phyloP scores from a whole-genome alignment of 2,329 filamentous ascomycete species.

The Tetracladium maxilliforme region DNA sequence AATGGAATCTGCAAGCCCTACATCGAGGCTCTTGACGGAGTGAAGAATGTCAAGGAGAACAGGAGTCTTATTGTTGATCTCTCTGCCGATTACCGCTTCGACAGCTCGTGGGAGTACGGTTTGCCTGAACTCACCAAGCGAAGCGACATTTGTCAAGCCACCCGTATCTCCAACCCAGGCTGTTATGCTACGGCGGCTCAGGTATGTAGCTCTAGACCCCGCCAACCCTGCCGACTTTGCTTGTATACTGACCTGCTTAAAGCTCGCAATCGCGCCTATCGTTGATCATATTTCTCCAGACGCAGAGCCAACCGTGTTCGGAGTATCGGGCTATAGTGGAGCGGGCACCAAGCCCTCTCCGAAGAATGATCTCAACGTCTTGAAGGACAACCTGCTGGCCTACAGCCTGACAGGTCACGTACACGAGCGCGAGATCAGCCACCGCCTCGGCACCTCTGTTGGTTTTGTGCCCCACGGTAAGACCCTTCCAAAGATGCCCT shows the following conservation, averaged over 20 bases:
- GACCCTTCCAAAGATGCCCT: too few relatives aligned
- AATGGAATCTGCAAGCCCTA: constrained; percentile 93
- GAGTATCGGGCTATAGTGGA: constrained; percentile 86
- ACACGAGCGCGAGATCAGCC: constrained; percentile 81
- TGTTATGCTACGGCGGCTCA: constrained; percentile 93
- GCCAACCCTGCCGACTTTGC: too few relatives aligned
- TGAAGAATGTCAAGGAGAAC: constrained; percentile 40
- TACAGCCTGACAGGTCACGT: constrained; percentile 90
- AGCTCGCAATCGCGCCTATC: constrained; percentile 72
- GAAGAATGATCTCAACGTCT: constrained; percentile 78
- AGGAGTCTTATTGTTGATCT: constrained; percentile 85
- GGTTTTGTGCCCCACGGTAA: constrained; percentile 88
- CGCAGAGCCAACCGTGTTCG: constrained; percentile 71
- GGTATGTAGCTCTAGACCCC: too few relatives aligned
- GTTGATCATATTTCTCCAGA: constrained; percentile 62
- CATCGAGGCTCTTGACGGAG: constrained; percentile 72
- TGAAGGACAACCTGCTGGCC: constrained; percentile 78
- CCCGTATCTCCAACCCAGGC: constrained; percentile 79
- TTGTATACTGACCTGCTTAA: too few relatives aligned
- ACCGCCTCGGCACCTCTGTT: constrained; percentile 58
- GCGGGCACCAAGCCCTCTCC: constrained; percentile 87
- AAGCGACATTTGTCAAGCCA: constrained; percentile 61
- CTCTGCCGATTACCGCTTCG: constrained; percentile 93
- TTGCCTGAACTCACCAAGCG: constrained; percentile 76
- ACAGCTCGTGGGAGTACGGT: constrained; percentile 74